Conservation (phyloP, 1,284 basidiomycete genomes). For the Rhodofomes roseus region DNA sequence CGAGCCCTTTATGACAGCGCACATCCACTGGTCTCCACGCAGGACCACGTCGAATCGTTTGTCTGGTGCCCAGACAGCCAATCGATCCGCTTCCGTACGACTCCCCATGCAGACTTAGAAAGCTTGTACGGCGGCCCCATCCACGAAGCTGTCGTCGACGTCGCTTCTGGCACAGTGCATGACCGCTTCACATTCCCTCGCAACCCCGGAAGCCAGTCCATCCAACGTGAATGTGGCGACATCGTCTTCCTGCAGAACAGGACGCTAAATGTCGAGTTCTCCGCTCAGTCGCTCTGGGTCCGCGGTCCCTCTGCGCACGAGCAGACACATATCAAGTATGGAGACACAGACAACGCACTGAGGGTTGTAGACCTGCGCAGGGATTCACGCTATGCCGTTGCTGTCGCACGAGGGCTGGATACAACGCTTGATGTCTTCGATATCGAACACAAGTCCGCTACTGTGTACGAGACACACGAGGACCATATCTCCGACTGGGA, state of each 20-base stretch:
- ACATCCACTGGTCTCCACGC: neutral
- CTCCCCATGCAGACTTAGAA: constrained; percentile 4
- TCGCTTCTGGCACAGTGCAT: neutral
- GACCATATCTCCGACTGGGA: constrained; percentile 4
- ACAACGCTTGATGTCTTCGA: constrained; percentile 5
- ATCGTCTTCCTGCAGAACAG: constrained; percentile 4
- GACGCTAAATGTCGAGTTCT: neutral
- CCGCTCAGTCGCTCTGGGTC: constrained; percentile 3
- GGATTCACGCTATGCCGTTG: constrained; percentile 1
- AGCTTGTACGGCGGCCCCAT: neutral
- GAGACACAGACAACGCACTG: neutral
- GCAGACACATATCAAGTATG: neutral
- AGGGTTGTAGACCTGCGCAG: neutral
- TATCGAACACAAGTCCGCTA: neutral
- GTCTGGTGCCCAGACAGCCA: constrained; percentile 4
- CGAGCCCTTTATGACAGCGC: neutral
- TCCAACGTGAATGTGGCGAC: constrained; percentile 4
- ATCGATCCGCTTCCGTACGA: constrained; percentile 3
- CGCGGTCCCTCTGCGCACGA: neutral
- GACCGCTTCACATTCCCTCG: neutral
- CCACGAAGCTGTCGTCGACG: constrained; percentile 1
- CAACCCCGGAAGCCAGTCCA: neutral
- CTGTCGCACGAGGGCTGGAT: constrained; percentile 3
- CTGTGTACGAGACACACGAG: constrained; percentile 2
- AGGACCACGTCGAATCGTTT: constrained; percentile 3